Evolutionary conservation across 2,329 filamentous ascomycete species (phyloP), one percentile per base, ranked within the genome.

Genomic region (Monosporascus sp.): DNA sequence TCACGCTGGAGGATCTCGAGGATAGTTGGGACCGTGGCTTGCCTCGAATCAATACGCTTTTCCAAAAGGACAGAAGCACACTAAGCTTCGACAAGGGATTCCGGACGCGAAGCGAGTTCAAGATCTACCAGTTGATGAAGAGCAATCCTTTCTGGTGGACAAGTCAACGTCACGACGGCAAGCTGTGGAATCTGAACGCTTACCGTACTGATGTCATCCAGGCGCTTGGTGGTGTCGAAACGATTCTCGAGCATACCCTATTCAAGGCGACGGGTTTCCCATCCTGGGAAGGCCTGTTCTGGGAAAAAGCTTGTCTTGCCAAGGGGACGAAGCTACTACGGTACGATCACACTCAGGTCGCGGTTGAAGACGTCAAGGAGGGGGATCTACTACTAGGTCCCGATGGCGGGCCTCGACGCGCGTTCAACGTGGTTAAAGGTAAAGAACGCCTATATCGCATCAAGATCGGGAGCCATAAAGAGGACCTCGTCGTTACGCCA

Each of bases 61-160:
- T 99, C 84, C 94, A 99, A 70, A 99, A 99, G 71, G 94, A 99
- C 63, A 83, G 94, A 65, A 97, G 91, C 70, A 99, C 94, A 0
- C 80, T 99, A 58, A 96, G 90, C 65, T 99, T 99, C 66, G 94
- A 99, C 76, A 99, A 99, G 74, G 94, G 94, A 51, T 99, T 97
- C 85, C 87, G 94, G 61, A 86, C 92, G 15, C 83, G 94, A 51
- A 90, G 93, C 11, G 94, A 99, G 70, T 99, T 99, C 78, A 99
- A 99, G 78, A 86, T 94, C 31, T 99, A 97, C 68, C 93, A 97
- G 70, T 79, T 97, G 55, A 97, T 99, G 93, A 97, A 96, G 83
- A 95, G 88, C 73, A 97, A 97, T 68, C 94, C 94, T 0, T 97
- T 97, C 79, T 97, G 92, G 91, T 99, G 94, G 94, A 99, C 94